A percentile compares a stretch with the other conserved stretches of the same genome.
These are phyloP conservation scores for Bathelium albidoporum DNA, from an alignment of 495 filamentous ascomycete genomes.

Conservation along the genomic window DNA sequence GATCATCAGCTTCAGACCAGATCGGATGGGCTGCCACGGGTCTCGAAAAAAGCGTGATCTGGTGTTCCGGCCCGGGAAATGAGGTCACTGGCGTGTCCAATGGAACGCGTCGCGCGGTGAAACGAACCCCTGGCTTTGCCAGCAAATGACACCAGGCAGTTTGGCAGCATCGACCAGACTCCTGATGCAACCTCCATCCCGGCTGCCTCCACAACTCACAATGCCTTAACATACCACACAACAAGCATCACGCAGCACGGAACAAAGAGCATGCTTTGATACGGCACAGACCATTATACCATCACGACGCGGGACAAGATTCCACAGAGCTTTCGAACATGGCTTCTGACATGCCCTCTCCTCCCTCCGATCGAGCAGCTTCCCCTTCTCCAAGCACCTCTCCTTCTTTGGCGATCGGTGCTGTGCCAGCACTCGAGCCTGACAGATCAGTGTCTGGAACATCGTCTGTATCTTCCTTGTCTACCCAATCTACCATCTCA, in stretches of 20 bases:
- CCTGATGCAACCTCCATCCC: background rate
- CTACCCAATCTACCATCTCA: constrained; percentile 41
- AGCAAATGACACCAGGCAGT: background rate
- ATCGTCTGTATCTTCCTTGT: constrained; percentile 61
- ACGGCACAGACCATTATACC: background rate
- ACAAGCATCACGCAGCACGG: too few species aligned
- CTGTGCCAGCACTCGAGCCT: constrained; percentile 43
- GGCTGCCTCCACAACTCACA: background rate
- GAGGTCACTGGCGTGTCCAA: constrained; percentile 2
- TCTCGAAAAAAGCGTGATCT: background rate
- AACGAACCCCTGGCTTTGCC: background rate
- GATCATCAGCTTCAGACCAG: background rate
- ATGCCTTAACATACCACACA: background rate
- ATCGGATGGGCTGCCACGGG: background rate
- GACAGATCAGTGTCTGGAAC: constrained; percentile 67
- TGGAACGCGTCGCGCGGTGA: constrained; percentile 4
- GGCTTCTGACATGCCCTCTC: constrained; percentile 5
- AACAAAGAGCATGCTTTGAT: constrained; percentile 5
- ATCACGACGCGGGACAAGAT: background rate
- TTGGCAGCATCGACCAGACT: background rate
- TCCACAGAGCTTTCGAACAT: background rate
- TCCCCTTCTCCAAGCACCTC: constrained; percentile 58
- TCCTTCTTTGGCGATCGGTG: constrained; percentile 55
- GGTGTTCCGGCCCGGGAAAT: background rate
- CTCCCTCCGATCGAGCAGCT: constrained; percentile 21